Evolutionary conservation across 2,329 filamentous ascomycete species (phyloP), one percentile per base, ranked within the genome.

Genomic region (Aurifilum marmelostoma): DNA sequence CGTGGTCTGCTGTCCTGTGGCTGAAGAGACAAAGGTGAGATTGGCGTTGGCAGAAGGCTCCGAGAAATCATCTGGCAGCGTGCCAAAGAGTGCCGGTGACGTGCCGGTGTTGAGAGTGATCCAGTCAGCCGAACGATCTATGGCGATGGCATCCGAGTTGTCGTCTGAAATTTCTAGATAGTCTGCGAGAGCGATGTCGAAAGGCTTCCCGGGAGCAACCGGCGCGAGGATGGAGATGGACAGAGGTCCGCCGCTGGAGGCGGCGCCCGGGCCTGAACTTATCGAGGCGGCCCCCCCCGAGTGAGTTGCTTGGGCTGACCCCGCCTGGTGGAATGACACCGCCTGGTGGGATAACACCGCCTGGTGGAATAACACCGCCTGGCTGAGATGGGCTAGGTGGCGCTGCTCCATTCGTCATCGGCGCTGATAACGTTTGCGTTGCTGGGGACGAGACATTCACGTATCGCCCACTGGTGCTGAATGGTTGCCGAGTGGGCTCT

Each of bases 111-210:
- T 54, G 24, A 54, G 50, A 27, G 12, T 24, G 9, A 54, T 54
- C 50, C 50, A 54, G 50, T 54, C 24, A 54, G 24, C 50, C 50
- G 50, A 54, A 24, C 50, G 50, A 54, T 54, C 50, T 24, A 54
- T 27, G 50, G 1, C 1, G 24, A 27, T 27, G 50, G 6, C 1
- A 27, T 16, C 24, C 6, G 50, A 4, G n/a, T 27, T 27, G 9
- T 27, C 50, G n/a, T 11, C 50, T 54, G 50, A n/a, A 11, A 27
- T 11, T 54, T 27, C n/a, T 2, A 54, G 24, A 12, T 24, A 54
- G 50, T 54, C 24, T 1, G n/a, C 24, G n/a, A 54, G 24, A 7
- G 50, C n/a, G 50, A 54, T 54, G n/a, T 54, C n/a, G 50, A 54
- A 54, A 11, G 50, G 50, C 50, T 24, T 54, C 50, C 50, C 50